A percentile compares a stretch with the other conserved stretches of the same genome.
Evolutionary conservation across 2,329 filamentous ascomycete genomes (phyloP).

Genomic region (Diaporthe caulivora): DNA sequence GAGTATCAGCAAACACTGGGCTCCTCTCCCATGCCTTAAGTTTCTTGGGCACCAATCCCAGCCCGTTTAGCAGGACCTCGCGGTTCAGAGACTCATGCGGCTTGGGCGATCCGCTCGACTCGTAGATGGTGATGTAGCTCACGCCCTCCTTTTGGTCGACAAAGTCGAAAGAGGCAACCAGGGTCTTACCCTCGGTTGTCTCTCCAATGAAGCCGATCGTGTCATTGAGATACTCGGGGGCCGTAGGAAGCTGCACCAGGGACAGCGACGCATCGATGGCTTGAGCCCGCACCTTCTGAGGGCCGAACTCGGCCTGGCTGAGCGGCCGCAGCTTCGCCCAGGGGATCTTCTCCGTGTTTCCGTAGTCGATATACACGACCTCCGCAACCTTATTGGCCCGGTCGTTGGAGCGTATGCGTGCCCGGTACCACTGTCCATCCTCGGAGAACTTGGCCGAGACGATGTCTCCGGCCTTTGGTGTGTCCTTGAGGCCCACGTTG

Average conservation of each 20-base stretch:
- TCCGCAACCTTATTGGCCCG: slow-evolving; percentile 89
- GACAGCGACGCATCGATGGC: slow-evolving; percentile 89
- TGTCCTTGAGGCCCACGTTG: slow-evolving; percentile 76
- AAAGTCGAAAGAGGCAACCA: slow-evolving; percentile 93
- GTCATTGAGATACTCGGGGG: slow-evolving; percentile 85
- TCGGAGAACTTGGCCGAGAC: slow-evolving; percentile 92
- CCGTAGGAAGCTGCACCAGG: slow-evolving; percentile 87
- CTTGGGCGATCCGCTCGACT: slow-evolving; percentile 73
- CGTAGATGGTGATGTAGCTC: slow-evolving; percentile 89
- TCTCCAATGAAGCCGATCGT: slow-evolving; percentile 81
- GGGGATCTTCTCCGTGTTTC: slow-evolving; percentile 89
- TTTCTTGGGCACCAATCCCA: slow-evolving; percentile 93
- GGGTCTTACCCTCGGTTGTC: slow-evolving; percentile 78
- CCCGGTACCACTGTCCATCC: slow-evolving; percentile 95
- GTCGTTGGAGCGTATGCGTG: slow-evolving; percentile 90
- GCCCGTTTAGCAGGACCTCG: slow-evolving; percentile 84
- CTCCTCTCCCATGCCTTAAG: slow-evolving; percentile 90
- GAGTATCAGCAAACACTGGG: slow-evolving; percentile 75
- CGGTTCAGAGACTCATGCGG: slow-evolving; percentile 87
- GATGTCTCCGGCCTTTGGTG: slow-evolving; percentile 91
- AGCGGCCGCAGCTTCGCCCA: slow-evolving; percentile 90
- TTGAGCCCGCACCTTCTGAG: slow-evolving; percentile 86
- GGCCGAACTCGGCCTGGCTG: slow-evolving; percentile 80
- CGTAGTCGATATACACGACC: slow-evolving; percentile 95
- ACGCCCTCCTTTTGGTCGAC: slow-evolving; percentile 83